These are phyloP conservation scores for Clohesyomyces aquaticus DNA, from an alignment of 495 filamentous ascomycete genomes.

Conservation along the genomic window DNA sequence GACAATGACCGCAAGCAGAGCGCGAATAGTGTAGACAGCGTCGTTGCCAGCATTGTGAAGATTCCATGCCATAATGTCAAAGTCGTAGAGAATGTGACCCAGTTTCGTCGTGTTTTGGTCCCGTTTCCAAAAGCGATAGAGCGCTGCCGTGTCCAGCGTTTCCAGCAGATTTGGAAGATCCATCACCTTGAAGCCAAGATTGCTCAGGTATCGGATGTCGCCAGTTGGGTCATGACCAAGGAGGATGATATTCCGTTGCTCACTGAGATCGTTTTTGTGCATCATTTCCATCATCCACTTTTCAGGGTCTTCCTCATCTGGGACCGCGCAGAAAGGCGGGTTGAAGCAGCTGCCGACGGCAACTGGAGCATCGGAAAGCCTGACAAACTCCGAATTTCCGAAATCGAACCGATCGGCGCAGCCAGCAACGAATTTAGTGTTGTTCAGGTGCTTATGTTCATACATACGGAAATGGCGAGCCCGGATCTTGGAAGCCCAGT, in stretches of 20 bases:
- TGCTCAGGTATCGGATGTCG: constrained; percentile 69
- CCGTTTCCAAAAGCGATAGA: constrained; percentile 63
- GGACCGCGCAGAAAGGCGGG: constrained; percentile 50
- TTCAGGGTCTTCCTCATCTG: background rate
- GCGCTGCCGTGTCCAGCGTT: constrained; percentile 67
- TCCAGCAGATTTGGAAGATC: constrained; percentile 61
- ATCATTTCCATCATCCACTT: constrained; percentile 1
- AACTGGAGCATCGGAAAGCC: constrained; percentile 46
- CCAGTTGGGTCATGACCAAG: constrained; percentile 72
- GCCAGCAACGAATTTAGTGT: constrained; percentile 66
- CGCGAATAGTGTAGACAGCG: constrained; percentile 79
- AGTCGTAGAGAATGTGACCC: constrained; percentile 60
- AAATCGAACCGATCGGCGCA: constrained; percentile 78
- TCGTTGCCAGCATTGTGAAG: constrained; percentile 97
- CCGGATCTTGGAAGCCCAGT: constrained; percentile 68
- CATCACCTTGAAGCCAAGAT: constrained; percentile 62
- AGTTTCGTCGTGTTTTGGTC: constrained; percentile 60
- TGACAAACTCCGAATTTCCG: constrained; percentile 54
- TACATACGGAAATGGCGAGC: constrained; percentile 75
- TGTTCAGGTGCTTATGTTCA: constrained; percentile 67
- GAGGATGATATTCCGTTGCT: constrained; percentile 66
- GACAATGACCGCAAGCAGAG: constrained; percentile 64
- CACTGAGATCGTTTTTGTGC: background rate
- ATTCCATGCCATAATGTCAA: constrained; percentile 64
- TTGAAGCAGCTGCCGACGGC: constrained; percentile 57